Evolutionary conservation across 2,329 filamentous ascomycete genomes (phyloP), one percentile per base, ranked within the genome.

Genomic region (Phialemonium atrogriseum): DNA sequence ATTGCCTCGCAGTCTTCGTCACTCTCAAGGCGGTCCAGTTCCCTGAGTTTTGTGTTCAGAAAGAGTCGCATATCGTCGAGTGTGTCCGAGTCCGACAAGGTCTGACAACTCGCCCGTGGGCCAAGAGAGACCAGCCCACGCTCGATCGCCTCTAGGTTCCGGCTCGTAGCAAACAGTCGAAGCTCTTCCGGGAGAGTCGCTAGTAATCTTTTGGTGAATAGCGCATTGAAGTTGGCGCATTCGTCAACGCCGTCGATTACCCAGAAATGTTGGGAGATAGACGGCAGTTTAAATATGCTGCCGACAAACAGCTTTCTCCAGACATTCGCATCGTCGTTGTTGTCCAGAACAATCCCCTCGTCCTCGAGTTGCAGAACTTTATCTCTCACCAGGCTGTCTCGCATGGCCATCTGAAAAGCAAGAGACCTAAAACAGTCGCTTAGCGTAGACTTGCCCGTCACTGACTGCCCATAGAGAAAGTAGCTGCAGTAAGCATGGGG

Each of bases 181-280:
- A 55, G 30, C 2, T 30, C 25, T 3, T 29, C 7, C 4, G 50
- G 49, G 11, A 50, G 25, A 2, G 30, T 23, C 8, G 34, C 24
- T 4, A 47, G 34, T 7, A 47, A 24, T 15, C 28, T 27, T 18
- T 42, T 42, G 9, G 37, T 28, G 16, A 48, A 48, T 0, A 47
- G 25, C 0, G 32, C 14, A 21, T 36, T 31, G 34, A 45, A 48
- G 30, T 42, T 41, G 5, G 34, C 11, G 32, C 49, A 54, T 26
- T 54, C 51, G 22, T 55, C 51, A 5, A 54, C 27, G 4, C 39
- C 52, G 30, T 54, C 52, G 5, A 55, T 32, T 2, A 55, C 42
- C 51, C 51, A 55, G 24, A 39, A 43, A 27, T 52, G 51, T 5
- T 31, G 39, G 7, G 34, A 33, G 10, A 44, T 22, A 3, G 30